Evolutionary conservation across 257 asterid species (phyloP).

Genomic region (Haberlea rhodopensis): DNA sequence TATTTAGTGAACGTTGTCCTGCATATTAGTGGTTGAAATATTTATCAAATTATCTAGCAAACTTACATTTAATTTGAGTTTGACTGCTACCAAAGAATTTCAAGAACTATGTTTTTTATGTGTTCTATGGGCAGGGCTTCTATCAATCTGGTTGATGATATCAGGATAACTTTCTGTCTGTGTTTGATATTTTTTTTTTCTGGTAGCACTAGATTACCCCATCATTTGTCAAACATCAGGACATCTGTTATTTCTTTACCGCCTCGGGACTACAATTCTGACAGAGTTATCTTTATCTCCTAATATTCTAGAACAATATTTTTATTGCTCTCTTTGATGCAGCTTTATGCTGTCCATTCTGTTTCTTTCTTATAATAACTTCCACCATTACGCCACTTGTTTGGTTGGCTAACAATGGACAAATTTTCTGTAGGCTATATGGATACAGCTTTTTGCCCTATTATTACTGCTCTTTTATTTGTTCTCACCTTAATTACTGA

Average conservation of each 20-base stretch:
- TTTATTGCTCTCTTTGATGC: slow-evolving; percentile 1
- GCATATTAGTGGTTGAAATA: background rate
- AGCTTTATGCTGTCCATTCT: slow-evolving; percentile 12
- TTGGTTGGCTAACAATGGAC: background rate
- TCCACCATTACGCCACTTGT: background rate
- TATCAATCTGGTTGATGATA: background rate
- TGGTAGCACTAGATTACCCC: background rate
- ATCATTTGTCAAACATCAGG: background rate
- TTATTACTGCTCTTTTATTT: background rate
- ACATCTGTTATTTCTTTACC: background rate
- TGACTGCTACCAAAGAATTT: background rate
- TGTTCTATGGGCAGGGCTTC: no score
- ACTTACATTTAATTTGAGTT: background rate
- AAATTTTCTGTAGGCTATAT: background rate
- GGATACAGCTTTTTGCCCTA: background rate
- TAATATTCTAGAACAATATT: background rate
- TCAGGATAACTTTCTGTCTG: no score
- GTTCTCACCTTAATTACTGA: slow-evolving; percentile 1
- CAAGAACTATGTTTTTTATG: no score
- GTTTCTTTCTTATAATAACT: slow-evolving; percentile 17
- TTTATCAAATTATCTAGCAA: background rate
- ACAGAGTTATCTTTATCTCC: background rate
- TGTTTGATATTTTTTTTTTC: background rate
- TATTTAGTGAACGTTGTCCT: background rate
- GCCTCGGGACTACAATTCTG: background rate